Conservation (phyloP, 257 asterid species). For the Solanum tarijense region DNA sequence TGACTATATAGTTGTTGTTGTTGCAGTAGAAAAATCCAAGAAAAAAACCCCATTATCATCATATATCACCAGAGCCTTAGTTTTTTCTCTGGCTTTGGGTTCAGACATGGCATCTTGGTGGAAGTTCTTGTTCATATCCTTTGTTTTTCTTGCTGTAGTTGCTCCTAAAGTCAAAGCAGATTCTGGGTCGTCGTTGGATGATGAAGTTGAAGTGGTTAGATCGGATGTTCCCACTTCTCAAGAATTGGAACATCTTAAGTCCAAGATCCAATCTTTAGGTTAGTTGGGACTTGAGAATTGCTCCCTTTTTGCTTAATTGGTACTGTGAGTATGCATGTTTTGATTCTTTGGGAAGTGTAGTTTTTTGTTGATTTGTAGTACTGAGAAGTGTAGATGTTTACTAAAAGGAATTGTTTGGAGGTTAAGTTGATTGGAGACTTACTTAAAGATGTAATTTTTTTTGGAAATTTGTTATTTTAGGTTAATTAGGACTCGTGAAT, state of each 20-base stretch:
- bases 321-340: background rate
- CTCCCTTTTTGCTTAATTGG: background rate
- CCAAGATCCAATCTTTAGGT: constrained; percentile 65
- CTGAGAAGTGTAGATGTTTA: background rate
- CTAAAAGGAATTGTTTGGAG: background rate
- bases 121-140: background rate
- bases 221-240: constrained; percentile 34
- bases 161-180: constrained; percentile 28
- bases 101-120: background rate
- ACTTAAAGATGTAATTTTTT: background rate
- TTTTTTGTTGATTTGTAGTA: background rate
- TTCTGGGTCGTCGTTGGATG: constrained; percentile 27
- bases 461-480: background rate
- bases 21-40: background rate
- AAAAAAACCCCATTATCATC: background rate
- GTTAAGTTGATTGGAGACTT: background rate
- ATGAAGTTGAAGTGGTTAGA: constrained; percentile 24
- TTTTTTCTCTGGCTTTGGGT: background rate
- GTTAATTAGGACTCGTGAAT: background rate
- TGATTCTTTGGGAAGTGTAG: background rate
- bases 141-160: constrained; percentile 7
- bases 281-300: constrained; percentile 11
- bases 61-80: background rate
- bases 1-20: background rate
- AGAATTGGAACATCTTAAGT: constrained; percentile 34